Evolutionary conservation across 192 early-diverging fungal species (phyloP).

Genomic region (Kickxella alabastrina): DNA sequence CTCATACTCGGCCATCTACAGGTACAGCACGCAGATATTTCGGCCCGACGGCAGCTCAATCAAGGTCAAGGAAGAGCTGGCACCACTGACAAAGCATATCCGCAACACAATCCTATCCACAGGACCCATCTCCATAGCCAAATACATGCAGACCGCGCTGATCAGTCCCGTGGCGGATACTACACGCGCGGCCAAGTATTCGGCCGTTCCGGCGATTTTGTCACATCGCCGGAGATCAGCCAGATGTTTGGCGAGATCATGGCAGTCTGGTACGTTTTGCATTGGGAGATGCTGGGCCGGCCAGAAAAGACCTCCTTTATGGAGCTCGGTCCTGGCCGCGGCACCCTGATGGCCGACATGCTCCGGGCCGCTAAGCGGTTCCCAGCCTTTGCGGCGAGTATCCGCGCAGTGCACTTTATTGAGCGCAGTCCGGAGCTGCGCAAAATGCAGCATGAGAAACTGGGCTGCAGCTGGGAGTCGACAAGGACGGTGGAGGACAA

Average conservation of each 20-base stretch:
- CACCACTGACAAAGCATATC: constrained; percentile 58
- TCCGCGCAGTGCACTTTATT: constrained; percentile 72
- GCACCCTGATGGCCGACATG: constrained; percentile 92
- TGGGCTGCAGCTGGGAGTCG: constrained; percentile 30
- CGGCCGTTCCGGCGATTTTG: constrained; percentile 88
- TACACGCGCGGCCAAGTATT: constrained; percentile 91
- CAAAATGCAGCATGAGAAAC: constrained; percentile 55
- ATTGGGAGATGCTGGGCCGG: constrained; percentile 69
- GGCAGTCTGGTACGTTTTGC: constrained; percentile 83
- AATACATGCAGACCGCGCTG: constrained; percentile 86
- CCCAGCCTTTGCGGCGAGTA: constrained; percentile 57
- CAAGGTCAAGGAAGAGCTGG: constrained; percentile 51
- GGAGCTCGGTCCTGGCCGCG: constrained; percentile 89
- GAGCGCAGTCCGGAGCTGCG: constrained; percentile 81
- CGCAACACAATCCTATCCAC: constrained; percentile 53
- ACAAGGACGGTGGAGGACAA: constrained; percentile 10
- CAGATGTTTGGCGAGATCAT: constrained; percentile 97
- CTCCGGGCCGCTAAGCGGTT: constrained; percentile 73
- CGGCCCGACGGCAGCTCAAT: constrained; percentile 6
- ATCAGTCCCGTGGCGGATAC: constrained; percentile 90
- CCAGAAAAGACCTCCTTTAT: constrained; percentile 59
- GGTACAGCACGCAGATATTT: constrained; percentile 10
- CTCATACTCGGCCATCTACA: too few species aligned
- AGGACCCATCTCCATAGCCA: constrained; percentile 72
- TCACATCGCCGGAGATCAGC: constrained; percentile 94